Base-by-base conservation (phyloP, 2,329 filamentous ascomycete species). In the Colletotrichum magnum region DNA sequence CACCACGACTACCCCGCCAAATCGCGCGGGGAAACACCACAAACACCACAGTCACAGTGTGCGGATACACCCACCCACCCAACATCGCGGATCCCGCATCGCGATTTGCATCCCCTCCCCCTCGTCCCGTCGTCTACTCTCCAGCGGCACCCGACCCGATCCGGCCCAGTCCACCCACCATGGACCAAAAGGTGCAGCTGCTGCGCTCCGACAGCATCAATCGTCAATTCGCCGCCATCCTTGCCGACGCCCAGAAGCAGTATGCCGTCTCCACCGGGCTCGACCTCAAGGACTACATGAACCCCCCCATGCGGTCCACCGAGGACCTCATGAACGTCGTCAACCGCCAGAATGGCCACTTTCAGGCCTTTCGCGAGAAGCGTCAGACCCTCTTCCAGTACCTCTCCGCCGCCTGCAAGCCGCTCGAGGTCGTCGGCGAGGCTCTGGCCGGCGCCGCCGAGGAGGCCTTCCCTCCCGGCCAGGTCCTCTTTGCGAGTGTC, bases 401-500 rank as follows among this genome's bases (percentile, higher is more conserved):
- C 21, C 58, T 83, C 51, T 68, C 74, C 1, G 71, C 74, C 0
- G 76, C 78, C 4, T 73, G 83, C 10, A 69, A 72, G 12, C 82
- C 83, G 1, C 72, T 85, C 15, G 80, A 85, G 70, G 58, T 79
- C 6, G 75, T 84, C 16, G 82, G 82, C 1, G 77, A 79, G 32
- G 75, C 82, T 10, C 75, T 79, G 16, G 75, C 78, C 10, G 81
- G 81, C 7, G 78, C 76, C 0, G 78, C 79, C 1, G 73, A 76
- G 13, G 79, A 81, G 6, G 77, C 76, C 4, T 85, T 85, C 67
- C 75, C 82, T 2, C 82, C 84, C 0, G 78, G 80, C 3, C 76
- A 81, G 54, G 75, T 76, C 32, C 80, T 85, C 58, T 86, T 83
- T 69, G 76, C 79, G 7, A 83, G 83, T 7, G 81, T 83, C 2